Evolutionary conservation across 176 grass and related monocot species (phyloP).

Genomic region (Ensete glaucum): DNA sequence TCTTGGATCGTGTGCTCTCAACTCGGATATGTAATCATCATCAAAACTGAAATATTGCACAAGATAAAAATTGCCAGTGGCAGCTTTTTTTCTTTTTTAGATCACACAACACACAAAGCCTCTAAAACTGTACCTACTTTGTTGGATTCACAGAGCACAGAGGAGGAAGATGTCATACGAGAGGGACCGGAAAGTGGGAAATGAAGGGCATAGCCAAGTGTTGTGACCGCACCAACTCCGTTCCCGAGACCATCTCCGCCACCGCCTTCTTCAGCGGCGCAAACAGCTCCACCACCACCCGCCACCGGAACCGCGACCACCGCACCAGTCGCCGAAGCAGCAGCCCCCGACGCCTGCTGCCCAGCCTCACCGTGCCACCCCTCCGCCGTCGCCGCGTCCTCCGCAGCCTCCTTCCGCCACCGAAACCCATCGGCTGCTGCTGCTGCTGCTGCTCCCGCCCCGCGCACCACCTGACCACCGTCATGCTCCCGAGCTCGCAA

Average conservation of each 20-base stretch:
- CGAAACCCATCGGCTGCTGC: neutral
- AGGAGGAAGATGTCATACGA: neutral
- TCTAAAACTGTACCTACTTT: too few species aligned
- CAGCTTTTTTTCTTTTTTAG: too few species aligned
- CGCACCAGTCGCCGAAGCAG: neutral
- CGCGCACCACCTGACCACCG: neutral
- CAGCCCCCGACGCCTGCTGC: neutral
- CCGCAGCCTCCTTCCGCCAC: neutral
- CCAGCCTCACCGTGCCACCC: neutral
- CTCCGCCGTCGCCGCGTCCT: neutral
- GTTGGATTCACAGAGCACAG: neutral
- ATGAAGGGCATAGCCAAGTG: slow-evolving; percentile 12
- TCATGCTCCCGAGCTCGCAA: neutral
- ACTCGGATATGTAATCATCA: too few species aligned
- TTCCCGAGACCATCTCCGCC: neutral
- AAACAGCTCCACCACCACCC: slow-evolving; percentile 3
- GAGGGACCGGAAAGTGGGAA: slow-evolving; percentile 1
- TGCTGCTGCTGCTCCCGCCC: neutral
- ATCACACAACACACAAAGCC: too few species aligned
- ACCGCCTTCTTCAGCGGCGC: slow-evolving; percentile 3
- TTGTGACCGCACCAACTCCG: neutral
- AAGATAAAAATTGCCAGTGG: too few species aligned
- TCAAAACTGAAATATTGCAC: too few species aligned
- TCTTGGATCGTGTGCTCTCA: too few species aligned
- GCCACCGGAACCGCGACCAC: slow-evolving; percentile 10